These are phyloP conservation scores for Hypoxylon perforatum DNA, from an alignment of 495 filamentous ascomycete species.

Conservation along the genomic window DNA sequence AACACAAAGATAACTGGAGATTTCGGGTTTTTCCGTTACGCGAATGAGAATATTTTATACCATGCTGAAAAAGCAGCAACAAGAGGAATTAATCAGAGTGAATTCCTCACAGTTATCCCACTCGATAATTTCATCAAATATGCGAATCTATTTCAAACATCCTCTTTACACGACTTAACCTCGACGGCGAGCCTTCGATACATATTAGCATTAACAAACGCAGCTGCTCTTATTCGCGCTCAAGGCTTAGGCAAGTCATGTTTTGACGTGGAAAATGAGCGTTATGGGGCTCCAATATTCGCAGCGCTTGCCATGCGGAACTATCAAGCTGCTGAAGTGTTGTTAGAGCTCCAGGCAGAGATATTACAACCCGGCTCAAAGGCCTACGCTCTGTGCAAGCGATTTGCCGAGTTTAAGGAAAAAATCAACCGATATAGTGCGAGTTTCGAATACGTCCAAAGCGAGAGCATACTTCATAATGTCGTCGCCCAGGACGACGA, in stretches of 20 bases:
- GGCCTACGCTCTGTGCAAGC: not conserved
- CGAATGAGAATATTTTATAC: slow-evolving; percentile 52
- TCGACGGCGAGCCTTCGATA: slow-evolving; percentile 54
- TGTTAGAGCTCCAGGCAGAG: slow-evolving; percentile 41
- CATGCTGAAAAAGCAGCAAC: slow-evolving; percentile 56
- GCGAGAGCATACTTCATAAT: not conserved
- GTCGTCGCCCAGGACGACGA: not conserved
- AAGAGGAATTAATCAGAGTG: slow-evolving; percentile 48
- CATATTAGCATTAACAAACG: slow-evolving; percentile 57
- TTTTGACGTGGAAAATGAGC: slow-evolving; percentile 48
- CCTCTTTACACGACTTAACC: slow-evolving; percentile 44
- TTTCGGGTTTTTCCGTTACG: slow-evolving; percentile 61
- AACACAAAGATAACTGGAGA: slow-evolving; percentile 32
- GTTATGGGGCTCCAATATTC: slow-evolving; percentile 56
- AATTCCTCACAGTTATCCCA: slow-evolving; percentile 51
- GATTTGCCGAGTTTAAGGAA: no score
- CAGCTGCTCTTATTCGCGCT: slow-evolving; percentile 52
- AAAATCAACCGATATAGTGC: not conserved
- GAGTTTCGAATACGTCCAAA: not conserved
- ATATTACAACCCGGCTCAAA: no score
- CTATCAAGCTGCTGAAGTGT: slow-evolving; percentile 35
- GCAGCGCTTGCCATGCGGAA: slow-evolving; percentile 52
- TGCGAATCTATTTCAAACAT: slow-evolving; percentile 46
- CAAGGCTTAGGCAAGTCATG: slow-evolving; percentile 27
- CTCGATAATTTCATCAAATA: slow-evolving; percentile 50